Evolutionary conservation across 371 early-diverging fungal genomes (phyloP).

Genomic region (Cladochytrium tenue): DNA sequence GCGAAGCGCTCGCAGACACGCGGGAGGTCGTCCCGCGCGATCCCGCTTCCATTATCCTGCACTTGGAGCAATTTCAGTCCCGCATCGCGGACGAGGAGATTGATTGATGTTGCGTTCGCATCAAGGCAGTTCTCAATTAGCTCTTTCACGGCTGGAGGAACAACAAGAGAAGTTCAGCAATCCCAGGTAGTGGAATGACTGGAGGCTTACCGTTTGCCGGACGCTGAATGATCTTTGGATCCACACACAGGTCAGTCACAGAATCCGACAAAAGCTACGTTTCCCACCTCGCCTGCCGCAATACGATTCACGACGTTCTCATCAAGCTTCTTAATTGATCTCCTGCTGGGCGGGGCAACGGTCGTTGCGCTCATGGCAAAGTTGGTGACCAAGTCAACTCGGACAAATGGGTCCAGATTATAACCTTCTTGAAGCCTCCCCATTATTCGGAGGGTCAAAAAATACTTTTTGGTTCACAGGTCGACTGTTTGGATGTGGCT

Average conservation of each 20-base stretch:
- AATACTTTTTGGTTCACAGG: too few relatives aligned
- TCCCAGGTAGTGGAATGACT: neutral
- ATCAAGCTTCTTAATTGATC: slow-evolving; percentile 26
- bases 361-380: too few relatives aligned
- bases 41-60: slow-evolving; percentile 95
- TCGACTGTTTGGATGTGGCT: too few relatives aligned
- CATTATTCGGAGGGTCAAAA: too few relatives aligned
- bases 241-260: neutral
- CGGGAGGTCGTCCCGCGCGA: slow-evolving; percentile 56
- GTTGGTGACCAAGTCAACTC: too few relatives aligned
- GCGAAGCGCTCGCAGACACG: slow-evolving; percentile 64
- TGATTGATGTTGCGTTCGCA: slow-evolving; percentile 85
- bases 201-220: slow-evolving; percentile 67
- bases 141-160: slow-evolving; percentile 91
- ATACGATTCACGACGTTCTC: slow-evolving; percentile 87
- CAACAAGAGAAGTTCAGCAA: neutral
- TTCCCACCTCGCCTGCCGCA: slow-evolving; percentile 92
- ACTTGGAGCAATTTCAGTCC: slow-evolving; percentile 90
- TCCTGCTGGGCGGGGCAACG: neutral
- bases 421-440: too few relatives aligned
- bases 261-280: neutral
- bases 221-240: slow-evolving; percentile 80
- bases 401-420: too few relatives aligned
- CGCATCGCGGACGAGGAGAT: slow-evolving; percentile 80
- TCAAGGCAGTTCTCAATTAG: slow-evolving; percentile 97